Evolutionary conservation across 495 filamentous ascomycete species (phyloP).

Genomic region (Penicillium fimorum): DNA sequence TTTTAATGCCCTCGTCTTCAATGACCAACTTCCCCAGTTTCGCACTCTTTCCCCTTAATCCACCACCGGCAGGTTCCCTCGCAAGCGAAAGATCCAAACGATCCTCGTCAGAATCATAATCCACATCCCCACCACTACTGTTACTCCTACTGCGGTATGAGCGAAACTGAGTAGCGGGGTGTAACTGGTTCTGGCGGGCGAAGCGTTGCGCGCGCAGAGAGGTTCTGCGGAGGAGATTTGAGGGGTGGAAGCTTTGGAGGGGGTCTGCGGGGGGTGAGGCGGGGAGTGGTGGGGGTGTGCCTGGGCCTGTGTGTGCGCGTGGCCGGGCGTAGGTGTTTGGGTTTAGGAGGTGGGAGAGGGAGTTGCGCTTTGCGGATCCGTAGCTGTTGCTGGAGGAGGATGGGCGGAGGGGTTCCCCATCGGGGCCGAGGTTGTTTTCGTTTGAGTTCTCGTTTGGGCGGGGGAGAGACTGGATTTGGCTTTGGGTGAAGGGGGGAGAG

Average conservation of each 20-base stretch:
- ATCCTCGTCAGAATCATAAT: slow-evolving; percentile 31
- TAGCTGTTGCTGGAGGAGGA: slow-evolving; percentile 2
- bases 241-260: slow-evolving; percentile 12
- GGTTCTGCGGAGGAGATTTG: slow-evolving; percentile 18
- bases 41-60: slow-evolving; percentile 76
- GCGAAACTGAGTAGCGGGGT: slow-evolving; percentile 9
- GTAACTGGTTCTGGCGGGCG: slow-evolving; percentile 22
- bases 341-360: slow-evolving; percentile 38
- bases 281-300: slow-evolving; percentile 1
- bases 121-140: slow-evolving; percentile 24
- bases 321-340: slow-evolving; percentile 33
- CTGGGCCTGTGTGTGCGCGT: slow-evolving; percentile 29
- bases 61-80: slow-evolving; percentile 75
- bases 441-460: slow-evolving; percentile 8
- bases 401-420: neutral
- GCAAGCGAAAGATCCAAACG: slow-evolving; percentile 71
- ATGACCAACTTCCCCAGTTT: slow-evolving; percentile 93
- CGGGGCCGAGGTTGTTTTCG: neutral
- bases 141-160: slow-evolving; percentile 28
- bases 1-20: slow-evolving; percentile 87
- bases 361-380: slow-evolving; percentile 28
- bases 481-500: slow-evolving; percentile 29
- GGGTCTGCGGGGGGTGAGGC: neutral
- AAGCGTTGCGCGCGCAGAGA: slow-evolving; percentile 23
- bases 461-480: slow-evolving; percentile 22